Evolutionary conservation across 768 basidiomycete species (phyloP), one percentile per base, ranked within the genome.

Genomic region (Agrocybe praecox): DNA sequence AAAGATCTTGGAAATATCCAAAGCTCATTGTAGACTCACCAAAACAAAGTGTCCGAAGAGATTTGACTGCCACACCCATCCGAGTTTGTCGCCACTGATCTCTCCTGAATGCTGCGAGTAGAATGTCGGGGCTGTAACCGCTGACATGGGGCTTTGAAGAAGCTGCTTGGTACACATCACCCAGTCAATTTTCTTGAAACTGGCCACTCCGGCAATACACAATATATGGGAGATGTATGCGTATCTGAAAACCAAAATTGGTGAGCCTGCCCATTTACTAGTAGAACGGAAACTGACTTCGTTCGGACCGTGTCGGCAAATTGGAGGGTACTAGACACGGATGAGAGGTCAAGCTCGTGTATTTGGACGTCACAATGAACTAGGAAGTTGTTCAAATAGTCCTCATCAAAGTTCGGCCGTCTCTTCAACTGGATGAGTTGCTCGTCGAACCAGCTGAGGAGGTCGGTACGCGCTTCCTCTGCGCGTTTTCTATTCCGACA

Each of bases 41-140:
- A 95, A 72, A 24, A 79, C 80, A 66, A 88, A 94, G 69, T 94
- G 92, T 0, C 88, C 86, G 54, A 94, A 93, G 23, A 93, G 72
- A 63, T 94, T 94, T 57, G 84, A 89, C 66, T 94, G 90, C 90
- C 92, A 95, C 7, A 87, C 82, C 80, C 81, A 88, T 2, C 93
- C 93, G 0, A 93, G 71, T 6, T 87, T 85, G 60, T 95, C 91
- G 4, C 72, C 71, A 59, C 84, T 90, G 49, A 79, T 62, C 59
- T 86, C 80, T 8, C 89, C 90, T 11, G 56, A 65, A 24, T 76
- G 69, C 67, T 94, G 90, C 4, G 76, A 55, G 64, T 87, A 81
- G 69, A 69, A 92, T 14, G 52, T 61, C 1, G 90, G 90, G 3
- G 72, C 55, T 6, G 86, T 84, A 44, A 89, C 67, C 4, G 80